Conservation (phyloP, 1,284 basidiomycete species). For the Cryptococcus hybrid region DNA sequence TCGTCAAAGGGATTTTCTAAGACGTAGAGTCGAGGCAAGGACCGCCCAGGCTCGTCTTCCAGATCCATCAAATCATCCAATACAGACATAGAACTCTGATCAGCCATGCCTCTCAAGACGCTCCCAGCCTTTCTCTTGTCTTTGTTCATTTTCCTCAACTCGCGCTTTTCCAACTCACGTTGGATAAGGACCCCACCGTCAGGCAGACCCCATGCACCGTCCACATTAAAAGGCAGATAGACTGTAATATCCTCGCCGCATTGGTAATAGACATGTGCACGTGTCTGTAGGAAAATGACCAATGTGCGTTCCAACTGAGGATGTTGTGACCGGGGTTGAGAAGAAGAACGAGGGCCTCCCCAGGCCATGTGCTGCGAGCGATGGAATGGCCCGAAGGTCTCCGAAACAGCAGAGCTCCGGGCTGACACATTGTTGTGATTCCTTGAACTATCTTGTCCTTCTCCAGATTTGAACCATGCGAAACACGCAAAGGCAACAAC, state of each 20-base stretch:
- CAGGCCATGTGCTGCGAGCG: conserved; percentile 27
- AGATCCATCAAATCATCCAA: conserved; percentile 63
- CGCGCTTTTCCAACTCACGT: conserved; percentile 53
- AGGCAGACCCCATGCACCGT: conserved; percentile 70
- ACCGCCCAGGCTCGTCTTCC: conserved; percentile 59
- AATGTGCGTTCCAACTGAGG: conserved; percentile 55
- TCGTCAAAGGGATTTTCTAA: conserved; percentile 74
- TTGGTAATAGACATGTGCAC: conserved; percentile 68
- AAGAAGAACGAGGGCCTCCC: conserved; percentile 20
- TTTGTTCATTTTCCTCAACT: conserved; percentile 13
- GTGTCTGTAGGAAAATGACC: conserved; percentile 73
- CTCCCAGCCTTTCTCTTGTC: conserved; percentile 9
- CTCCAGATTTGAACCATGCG: conserved; percentile 58
- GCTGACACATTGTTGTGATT: neutral
- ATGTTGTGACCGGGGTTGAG: neutral
- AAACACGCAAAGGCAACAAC: conserved; percentile 72
- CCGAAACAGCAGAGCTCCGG: conserved; percentile 4
- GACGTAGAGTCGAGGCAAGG: conserved; percentile 72
- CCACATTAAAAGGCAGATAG: conserved; percentile 76
- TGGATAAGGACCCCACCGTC: conserved; percentile 57
- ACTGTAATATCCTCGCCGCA: conserved; percentile 74
- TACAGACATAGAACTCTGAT: conserved; percentile 26
- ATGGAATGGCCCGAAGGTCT: conserved; percentile 49
- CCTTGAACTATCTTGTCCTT: neutral
- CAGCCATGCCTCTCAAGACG: conserved; percentile 19